phyloP scores from a whole-genome alignment of 495 filamentous ascomycete genomes.

The Rusavskia elegans region DNA sequence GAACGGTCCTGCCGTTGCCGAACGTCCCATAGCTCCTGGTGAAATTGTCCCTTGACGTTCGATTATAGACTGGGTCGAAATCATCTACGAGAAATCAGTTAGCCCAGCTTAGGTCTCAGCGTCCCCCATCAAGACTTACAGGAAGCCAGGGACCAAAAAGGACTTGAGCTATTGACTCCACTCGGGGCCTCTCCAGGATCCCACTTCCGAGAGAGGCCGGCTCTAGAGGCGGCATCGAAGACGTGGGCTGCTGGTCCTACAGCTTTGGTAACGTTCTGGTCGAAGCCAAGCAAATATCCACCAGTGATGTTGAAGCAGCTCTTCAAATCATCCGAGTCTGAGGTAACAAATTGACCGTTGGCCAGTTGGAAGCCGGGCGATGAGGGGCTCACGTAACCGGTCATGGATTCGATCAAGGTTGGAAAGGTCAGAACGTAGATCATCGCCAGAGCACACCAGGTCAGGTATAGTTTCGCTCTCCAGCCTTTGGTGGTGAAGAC shows the following conservation, averaged over 20 bases:
- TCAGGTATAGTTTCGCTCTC: conserved; percentile 7
- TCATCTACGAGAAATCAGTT: too few species aligned
- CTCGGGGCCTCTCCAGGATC: neutral
- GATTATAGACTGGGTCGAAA: too few species aligned
- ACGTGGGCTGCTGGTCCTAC: neutral
- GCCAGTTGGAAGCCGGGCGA: neutral
- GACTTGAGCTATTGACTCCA: neutral
- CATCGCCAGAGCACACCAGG: conserved; percentile 12
- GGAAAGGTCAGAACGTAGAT: conserved; percentile 15
- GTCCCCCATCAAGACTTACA: too few species aligned
- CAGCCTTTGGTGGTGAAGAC: conserved; percentile 1
- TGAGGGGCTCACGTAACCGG: conserved; percentile 7
- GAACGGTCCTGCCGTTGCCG: too few species aligned
- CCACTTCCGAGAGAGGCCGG: neutral
- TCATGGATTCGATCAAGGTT: conserved; percentile 14
- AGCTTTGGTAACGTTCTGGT: neutral
- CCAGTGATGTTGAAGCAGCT: conserved; percentile 3
- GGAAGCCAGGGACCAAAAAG: too few species aligned
- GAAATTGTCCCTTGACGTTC: neutral
- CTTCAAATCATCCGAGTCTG: conserved; percentile 1
- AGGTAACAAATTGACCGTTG: conserved; percentile 4
- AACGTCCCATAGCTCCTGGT: too few species aligned
- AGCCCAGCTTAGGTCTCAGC: too few species aligned
- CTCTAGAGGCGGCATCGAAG: conserved; percentile 2
- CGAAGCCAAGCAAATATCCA: neutral